Evolutionary conservation across 2,329 filamentous ascomycete species (phyloP), one percentile per base, ranked within the genome.

Genomic region (Botrytis medusae): DNA sequence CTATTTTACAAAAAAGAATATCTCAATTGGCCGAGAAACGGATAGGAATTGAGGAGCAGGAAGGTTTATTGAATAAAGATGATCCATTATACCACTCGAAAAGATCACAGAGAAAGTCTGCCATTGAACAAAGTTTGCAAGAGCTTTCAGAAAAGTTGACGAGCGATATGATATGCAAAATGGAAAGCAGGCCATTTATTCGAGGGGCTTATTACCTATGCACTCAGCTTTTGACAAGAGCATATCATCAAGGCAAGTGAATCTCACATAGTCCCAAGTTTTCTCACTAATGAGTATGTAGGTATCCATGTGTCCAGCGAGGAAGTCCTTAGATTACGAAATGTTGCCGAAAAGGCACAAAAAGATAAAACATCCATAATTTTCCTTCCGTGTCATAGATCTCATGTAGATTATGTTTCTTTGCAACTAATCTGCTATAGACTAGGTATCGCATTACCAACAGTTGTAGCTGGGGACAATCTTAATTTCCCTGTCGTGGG

Each of bases 101-200:
- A 81, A 85, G 86, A 72, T 83, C 84, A 7, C 87, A 87, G 75
- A 85, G 88, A 72, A 88, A 86, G 71, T 85, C 84, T 72, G 89
- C 92, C 78, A 89, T 98, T 72, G 90, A 94, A 79, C 85, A 86
- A 54, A 91, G 91, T 73, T 84, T 99, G 63, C 87, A 90, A 72
- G 91, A 97, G 80, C 91, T 98, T 7, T 92, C 93, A 6, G 93
- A 96, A 76, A 91, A 92, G 77, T 91, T 96, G 88, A 93, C 94
- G 37, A 94, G 97, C 80, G 90, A 92, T 76, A 98, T 99, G 96
- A 98, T 99, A 75, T 98, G 95, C 88, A 99, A 99, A 84, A 95
- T 98, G 87, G 96, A 99, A 83, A 97, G 92, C 85, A 97, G 95
- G 81, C 86, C 89, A 2, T 98, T 98, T 80, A 97, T 99, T 77